Evolutionary conservation across 1,139 yeast species (phyloP).

Genomic region (Suhomyces maxii): DNA sequence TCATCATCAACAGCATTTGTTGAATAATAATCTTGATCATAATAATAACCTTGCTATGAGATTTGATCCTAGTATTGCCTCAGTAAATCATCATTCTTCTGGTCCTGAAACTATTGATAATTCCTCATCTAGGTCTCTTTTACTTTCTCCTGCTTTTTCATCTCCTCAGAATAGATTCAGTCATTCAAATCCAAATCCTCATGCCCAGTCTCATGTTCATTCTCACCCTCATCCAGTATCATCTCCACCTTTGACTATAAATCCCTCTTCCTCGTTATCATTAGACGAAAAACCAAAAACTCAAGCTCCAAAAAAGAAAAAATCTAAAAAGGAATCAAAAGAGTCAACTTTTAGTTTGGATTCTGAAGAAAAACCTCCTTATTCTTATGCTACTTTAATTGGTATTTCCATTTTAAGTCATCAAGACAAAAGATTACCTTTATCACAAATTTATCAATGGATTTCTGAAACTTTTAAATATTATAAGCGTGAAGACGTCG

Average conservation of each 20-base stretch:
- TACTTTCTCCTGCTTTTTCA: conserved; percentile 51
- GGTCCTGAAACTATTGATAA: conserved; percentile 4
- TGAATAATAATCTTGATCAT: neutral
- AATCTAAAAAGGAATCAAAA: conserved; percentile 27
- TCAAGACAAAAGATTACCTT: conserved; percentile 74
- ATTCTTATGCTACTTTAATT: conserved; percentile 88
- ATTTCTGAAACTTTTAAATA: conserved; percentile 83
- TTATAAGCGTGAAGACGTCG: conserved; percentile 83
- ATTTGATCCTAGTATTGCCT: conserved; percentile 8
- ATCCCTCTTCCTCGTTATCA: conserved; percentile 17
- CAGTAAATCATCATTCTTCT: conserved; percentile 3
- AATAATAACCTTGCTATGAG: conserved; percentile 3
- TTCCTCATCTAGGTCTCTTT: conserved; percentile 15
- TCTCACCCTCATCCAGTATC: conserved; percentile 1
- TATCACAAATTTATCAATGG: conserved; percentile 92
- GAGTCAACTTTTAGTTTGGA: conserved; percentile 37
- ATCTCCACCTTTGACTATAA: conserved; percentile 16
- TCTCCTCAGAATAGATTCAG: conserved; percentile 33
- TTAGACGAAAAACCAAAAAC: conserved; percentile 8
- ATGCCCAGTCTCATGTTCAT: neutral
- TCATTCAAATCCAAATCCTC: neutral
- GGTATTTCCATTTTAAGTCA: conserved; percentile 92
- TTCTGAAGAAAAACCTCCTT: conserved; percentile 78
- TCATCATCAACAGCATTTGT: too few relatives aligned
- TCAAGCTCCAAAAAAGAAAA: conserved; percentile 22